Percentiles rank a stretch among this genome's conserved stretches.
These are phyloP conservation scores for Coriaria nepalensis DNA, from an alignment of 306 rosid genomes.

Conservation along the genomic window DNA sequence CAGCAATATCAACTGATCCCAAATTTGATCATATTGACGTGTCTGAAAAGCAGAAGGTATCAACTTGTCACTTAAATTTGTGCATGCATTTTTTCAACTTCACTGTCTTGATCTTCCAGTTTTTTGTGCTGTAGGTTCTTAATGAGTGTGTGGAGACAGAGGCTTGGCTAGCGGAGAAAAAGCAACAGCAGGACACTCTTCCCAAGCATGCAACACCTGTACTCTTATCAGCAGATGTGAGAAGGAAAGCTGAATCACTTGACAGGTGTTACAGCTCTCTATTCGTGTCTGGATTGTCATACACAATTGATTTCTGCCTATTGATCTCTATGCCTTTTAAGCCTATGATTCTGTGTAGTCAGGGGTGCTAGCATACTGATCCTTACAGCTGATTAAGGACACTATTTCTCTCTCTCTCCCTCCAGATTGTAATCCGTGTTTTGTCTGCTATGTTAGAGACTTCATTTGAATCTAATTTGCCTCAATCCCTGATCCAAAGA, in stretches of 20 bases:
- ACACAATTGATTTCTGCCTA: too few species aligned
- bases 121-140: constrained; percentile 34
- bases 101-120: neutral
- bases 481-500: too few species aligned
- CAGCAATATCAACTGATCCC: constrained; percentile 54
- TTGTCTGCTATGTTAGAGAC: neutral
- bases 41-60: constrained; percentile 67
- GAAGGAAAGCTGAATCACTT: constrained; percentile 71
- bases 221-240: constrained; percentile 58
- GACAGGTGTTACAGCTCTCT: constrained; percentile 42
- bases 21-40: constrained; percentile 82
- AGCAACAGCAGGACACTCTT: constrained; percentile 60
- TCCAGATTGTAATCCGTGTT: neutral
- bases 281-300: too few species aligned
- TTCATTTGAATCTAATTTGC: too few species aligned
- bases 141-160: constrained; percentile 81
- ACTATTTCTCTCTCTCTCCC: constrained; percentile 4
- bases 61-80: too few species aligned
- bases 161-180: constrained; percentile 74
- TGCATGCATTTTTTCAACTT: too few species aligned
- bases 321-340: too few species aligned
- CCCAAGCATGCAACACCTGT: constrained; percentile 74
- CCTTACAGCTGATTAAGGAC: too few species aligned
- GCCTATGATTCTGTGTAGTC: too few species aligned
- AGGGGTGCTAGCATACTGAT: too few species aligned